Evolutionary conservation across 805 yeast genomes (phyloP).

Genomic region (Starmera quercuum): DNA sequence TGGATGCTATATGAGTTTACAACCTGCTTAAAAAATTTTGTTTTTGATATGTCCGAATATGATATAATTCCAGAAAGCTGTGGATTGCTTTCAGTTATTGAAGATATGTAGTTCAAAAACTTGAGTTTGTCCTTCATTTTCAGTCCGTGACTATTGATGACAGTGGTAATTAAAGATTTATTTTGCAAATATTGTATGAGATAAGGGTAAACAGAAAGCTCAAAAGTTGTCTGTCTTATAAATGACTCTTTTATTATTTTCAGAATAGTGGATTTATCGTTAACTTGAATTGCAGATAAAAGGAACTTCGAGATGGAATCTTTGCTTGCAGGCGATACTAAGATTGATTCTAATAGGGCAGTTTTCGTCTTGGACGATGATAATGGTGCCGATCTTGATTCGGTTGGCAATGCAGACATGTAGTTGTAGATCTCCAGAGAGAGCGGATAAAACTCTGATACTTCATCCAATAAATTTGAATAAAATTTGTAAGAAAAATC

Average conservation of each 20-base stretch:
- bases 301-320: conserved; percentile 13
- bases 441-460: conserved; percentile 23
- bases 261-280: conserved; percentile 23
- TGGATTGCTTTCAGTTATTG: background rate
- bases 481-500: conserved; percentile 33
- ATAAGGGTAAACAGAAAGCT: conserved; percentile 22
- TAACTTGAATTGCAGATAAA: conserved; percentile 8
- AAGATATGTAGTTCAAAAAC: conserved; percentile 8
- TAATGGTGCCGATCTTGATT: conserved; percentile 1
- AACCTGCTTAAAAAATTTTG: conserved; percentile 23
- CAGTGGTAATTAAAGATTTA: conserved; percentile 23
- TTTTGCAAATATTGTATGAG: conserved; percentile 25
- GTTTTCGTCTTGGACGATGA: background rate
- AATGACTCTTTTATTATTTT: conserved; percentile 32
- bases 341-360: conserved; percentile 4
- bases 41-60: conserved; percentile 17
- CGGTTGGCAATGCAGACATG: conserved; percentile 25
- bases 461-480: conserved; percentile 24
- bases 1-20: conserved; percentile 12
- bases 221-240: conserved; percentile 24
- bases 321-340: conserved; percentile 10
- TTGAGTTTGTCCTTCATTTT: background rate
- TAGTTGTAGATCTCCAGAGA: conserved; percentile 28
- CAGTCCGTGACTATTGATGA: conserved; percentile 27
- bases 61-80: conserved; percentile 3